Conservation (phyloP, 23 red algal species). For the Agarophyton chilense region DNA sequence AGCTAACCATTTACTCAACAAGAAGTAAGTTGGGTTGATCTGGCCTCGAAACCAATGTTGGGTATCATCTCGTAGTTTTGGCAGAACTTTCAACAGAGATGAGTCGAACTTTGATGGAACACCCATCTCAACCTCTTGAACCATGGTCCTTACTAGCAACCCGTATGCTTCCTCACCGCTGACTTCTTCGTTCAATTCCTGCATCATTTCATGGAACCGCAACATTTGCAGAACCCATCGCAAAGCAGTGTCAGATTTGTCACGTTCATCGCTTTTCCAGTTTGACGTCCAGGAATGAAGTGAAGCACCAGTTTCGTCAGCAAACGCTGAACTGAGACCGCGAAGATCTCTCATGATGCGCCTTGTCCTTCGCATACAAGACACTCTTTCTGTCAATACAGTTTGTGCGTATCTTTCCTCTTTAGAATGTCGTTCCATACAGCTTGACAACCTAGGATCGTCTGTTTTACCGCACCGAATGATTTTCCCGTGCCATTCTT, state of each 20-base stretch:
- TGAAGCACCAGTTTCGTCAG: constrained; percentile 20
- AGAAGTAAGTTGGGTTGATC: constrained; percentile 7
- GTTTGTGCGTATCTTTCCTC: constrained; percentile 15
- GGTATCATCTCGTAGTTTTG: neutral
- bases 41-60: constrained; percentile 34
- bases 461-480: constrained; percentile 57
- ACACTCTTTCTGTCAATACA: constrained; percentile 24
- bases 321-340: constrained; percentile 19
- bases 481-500: constrained; percentile 7
- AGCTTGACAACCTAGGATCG: neutral
- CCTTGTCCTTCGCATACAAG: constrained; percentile 5
- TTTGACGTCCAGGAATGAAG: constrained; percentile 19
- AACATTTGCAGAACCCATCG: constrained; percentile 28
- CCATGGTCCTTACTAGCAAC: neutral
- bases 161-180: neutral
- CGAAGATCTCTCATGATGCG: constrained; percentile 20
- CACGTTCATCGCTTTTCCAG: neutral
- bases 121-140: neutral
- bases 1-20: constrained; percentile 33
- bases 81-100: neutral
- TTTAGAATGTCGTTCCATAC: neutral
- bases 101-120: neutral
- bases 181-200: neutral
- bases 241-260: neutral
- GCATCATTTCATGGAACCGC: neutral